These are phyloP conservation scores for Trebouxia gelatinosa DNA, from an alignment of 163 green algal species.

Conservation along the genomic window DNA sequence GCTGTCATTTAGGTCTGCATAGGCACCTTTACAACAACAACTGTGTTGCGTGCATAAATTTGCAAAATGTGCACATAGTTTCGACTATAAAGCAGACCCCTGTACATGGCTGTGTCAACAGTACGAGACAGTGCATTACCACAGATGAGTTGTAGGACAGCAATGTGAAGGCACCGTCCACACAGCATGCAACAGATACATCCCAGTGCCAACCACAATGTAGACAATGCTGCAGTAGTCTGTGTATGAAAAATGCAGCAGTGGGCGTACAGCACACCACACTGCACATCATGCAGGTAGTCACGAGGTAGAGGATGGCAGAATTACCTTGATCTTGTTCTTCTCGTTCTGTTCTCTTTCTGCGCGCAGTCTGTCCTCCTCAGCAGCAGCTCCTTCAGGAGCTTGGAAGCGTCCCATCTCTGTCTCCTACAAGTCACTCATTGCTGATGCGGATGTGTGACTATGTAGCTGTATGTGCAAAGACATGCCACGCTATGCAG, in stretches of 20 bases:
- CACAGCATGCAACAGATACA: background rate
- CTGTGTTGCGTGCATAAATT: background rate
- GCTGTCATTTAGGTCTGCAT: background rate
- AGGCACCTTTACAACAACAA: background rate
- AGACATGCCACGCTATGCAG: too few species aligned
- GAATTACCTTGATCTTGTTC: conserved; percentile 27
- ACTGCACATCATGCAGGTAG: background rate
- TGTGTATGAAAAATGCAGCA: background rate
- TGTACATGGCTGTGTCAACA: background rate
- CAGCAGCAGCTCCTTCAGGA: conserved; percentile 39
- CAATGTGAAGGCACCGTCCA: background rate
- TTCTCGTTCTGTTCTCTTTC: conserved; percentile 48
- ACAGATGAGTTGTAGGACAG: background rate
- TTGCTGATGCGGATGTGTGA: too few species aligned
- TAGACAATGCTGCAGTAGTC: background rate
- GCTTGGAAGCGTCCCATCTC: conserved; percentile 40
- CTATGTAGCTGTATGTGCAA: too few species aligned
- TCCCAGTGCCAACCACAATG: background rate
- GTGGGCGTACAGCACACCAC: background rate
- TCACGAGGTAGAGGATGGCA: background rate
- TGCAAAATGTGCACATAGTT: background rate
- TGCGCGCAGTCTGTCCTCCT: conserved; percentile 64
- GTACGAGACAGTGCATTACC: background rate
- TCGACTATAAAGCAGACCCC: background rate
- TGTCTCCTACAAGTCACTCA: conserved; percentile 25